Evolutionary conservation across 1,139 yeast genomes (phyloP).

Genomic region (Cylindricascospora bacillispora): DNA sequence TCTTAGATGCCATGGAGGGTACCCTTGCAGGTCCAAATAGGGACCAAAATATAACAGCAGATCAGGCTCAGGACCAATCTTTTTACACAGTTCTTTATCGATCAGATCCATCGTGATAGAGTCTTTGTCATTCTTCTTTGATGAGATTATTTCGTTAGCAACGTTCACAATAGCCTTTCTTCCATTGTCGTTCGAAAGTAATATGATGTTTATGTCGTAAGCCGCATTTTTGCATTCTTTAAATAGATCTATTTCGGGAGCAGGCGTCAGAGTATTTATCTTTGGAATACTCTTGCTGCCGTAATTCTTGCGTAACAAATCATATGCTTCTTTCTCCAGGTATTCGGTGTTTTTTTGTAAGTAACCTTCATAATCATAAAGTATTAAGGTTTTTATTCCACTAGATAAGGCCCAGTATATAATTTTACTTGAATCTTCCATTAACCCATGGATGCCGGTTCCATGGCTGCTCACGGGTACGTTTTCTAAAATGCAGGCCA

Average conservation of each 20-base stretch:
- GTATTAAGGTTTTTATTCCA: constrained; percentile 57
- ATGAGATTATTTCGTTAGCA: background rate
- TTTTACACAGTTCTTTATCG: constrained; percentile 59
- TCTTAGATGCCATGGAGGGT: constrained; percentile 96
- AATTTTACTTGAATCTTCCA: constrained; percentile 64
- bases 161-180: constrained; percentile 80
- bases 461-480: constrained; percentile 70
- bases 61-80: constrained; percentile 88
- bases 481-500: constrained; percentile 61
- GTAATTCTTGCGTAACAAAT: constrained; percentile 57
- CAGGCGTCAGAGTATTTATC: constrained; percentile 49
- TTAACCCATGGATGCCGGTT: constrained; percentile 76
- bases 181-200: constrained; percentile 73
- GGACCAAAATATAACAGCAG: constrained; percentile 78
- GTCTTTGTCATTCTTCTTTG: background rate
- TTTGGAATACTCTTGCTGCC: constrained; percentile 60
- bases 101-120: constrained; percentile 52
- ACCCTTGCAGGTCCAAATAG: constrained; percentile 73
- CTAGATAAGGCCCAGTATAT: constrained; percentile 82
- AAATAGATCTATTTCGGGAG: constrained; percentile 15
- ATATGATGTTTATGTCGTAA: constrained; percentile 44
- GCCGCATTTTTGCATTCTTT: background rate
- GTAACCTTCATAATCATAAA: constrained; percentile 73
- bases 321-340: constrained; percentile 44
- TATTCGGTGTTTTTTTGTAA: constrained; percentile 44